phyloP scores from a whole-genome alignment of 2,329 filamentous ascomycete species.

The Apiospora arundinis region DNA sequence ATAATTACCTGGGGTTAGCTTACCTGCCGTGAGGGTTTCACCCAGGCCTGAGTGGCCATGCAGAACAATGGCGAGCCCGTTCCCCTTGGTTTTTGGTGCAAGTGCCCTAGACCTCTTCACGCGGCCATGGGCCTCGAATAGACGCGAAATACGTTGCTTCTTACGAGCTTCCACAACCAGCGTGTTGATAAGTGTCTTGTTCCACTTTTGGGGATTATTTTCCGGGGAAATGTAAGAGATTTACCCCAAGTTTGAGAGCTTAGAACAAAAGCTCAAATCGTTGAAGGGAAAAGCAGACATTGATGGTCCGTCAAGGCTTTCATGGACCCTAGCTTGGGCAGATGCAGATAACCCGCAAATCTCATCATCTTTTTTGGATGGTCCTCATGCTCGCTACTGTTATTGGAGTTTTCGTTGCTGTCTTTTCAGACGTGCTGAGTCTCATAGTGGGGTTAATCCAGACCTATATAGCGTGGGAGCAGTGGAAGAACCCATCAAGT shows the following conservation, averaged over 20 bases:
- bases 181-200: not conserved
- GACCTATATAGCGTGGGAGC: not conserved
- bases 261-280: not conserved
- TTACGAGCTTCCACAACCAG: not conserved
- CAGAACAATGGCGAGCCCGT: not conserved
- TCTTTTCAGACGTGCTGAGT: not conserved
- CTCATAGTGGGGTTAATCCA: not conserved
- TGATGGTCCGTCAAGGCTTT: not conserved
- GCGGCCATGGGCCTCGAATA: not conserved
- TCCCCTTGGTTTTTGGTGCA: not conserved
- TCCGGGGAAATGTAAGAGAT: too few species aligned
- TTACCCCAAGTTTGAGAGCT: not conserved
- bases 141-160: not conserved
- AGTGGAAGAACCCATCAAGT: not conserved
- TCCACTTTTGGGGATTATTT: too few species aligned
- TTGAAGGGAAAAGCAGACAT: not conserved
- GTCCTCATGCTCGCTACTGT: not conserved
- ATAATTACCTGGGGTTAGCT: not conserved
- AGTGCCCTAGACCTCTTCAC: not conserved
- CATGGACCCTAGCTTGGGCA: not conserved
- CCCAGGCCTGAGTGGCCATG: not conserved
- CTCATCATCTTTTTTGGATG: too few species aligned
- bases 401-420: not conserved
- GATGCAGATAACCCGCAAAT: not conserved
- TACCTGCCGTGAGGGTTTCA: not conserved